Percentiles rank a stretch among this genome's conserved stretches.
Conservation (phyloP, 129 eudicot species). For the Chrysanthemum lavandulifolium region DNA sequence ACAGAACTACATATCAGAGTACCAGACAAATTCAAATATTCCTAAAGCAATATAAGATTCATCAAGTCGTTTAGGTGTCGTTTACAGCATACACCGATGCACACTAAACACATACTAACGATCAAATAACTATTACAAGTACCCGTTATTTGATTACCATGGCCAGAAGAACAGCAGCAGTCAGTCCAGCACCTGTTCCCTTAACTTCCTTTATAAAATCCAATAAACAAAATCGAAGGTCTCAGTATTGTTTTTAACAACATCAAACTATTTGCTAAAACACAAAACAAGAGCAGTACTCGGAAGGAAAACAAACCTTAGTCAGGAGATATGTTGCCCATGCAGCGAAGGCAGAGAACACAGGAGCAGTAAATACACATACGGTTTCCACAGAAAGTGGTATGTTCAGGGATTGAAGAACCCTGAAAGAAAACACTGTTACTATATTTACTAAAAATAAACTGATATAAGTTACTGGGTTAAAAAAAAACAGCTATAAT, state of each 20-base stretch:
- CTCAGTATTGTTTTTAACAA: constrained; percentile 10
- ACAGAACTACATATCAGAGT: neutral
- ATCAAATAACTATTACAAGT: constrained; percentile 10
- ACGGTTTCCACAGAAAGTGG: constrained; percentile 99
- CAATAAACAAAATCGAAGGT: constrained; percentile 25
- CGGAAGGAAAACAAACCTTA: constrained; percentile 55
- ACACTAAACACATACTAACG: neutral
- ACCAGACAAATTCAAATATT: neutral
- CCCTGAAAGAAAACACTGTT: constrained; percentile 52
- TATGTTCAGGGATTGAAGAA: constrained; percentile 77
- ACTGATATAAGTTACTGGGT: neutral
- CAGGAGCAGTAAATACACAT: constrained; percentile 97
- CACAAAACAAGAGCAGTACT: constrained; percentile 14
- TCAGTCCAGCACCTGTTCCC: constrained; percentile 95
- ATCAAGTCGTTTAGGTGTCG: constrained; percentile 10
- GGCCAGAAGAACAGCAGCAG: constrained; percentile 93
- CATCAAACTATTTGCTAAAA: neutral
- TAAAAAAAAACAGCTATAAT: neutral
- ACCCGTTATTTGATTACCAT: constrained; percentile 59
- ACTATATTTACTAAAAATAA: constrained; percentile 2
- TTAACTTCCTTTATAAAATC: constrained; percentile 70
- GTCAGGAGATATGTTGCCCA: constrained; percentile 93
- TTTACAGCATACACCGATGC: constrained; percentile 1
- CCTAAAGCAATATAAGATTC: neutral
- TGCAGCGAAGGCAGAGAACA: constrained; percentile 94